A percentile compares a stretch with the other conserved stretches of the same genome.
Evolutionary conservation across 768 basidiomycete species (phyloP).

Genomic region (Boletus coccyginus): DNA sequence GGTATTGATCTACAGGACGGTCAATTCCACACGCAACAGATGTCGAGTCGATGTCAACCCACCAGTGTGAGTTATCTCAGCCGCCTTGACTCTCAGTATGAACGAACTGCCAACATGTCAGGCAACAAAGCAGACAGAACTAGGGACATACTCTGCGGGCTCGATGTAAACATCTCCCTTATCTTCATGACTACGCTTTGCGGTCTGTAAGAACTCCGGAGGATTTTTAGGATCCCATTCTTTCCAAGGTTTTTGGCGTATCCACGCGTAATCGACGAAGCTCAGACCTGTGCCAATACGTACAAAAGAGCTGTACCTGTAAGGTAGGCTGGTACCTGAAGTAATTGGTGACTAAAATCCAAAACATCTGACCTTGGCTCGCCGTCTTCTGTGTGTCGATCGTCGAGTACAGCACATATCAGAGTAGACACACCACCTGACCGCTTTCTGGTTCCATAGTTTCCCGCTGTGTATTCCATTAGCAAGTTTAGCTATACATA

Average conservation of each 20-base stretch:
- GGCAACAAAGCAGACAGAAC: neutral
- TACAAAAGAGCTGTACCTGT: slow-evolving; percentile 82
- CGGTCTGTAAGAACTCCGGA: slow-evolving; percentile 64
- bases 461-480: slow-evolving; percentile 54
- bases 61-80: slow-evolving; percentile 83
- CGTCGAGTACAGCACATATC: slow-evolving; percentile 86
- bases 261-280: slow-evolving; percentile 83
- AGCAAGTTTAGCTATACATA: neutral
- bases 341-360: neutral
- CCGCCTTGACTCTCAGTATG: slow-evolving; percentile 89
- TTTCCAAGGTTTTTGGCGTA: slow-evolving; percentile 82
- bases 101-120: slow-evolving; percentile 65
- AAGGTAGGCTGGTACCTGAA: neutral
- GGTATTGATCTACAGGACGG: slow-evolving; percentile 64
- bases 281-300: slow-evolving; percentile 90
- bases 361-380: slow-evolving; percentile 53
- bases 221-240: slow-evolving; percentile 69
- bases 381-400: slow-evolving; percentile 51
- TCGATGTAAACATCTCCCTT: slow-evolving; percentile 90
- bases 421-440: slow-evolving; percentile 88
- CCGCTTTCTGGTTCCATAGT: slow-evolving; percentile 84
- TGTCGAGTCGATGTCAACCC: slow-evolving; percentile 7
- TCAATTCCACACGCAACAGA: neutral
- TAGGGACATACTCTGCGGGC: slow-evolving; percentile 69
- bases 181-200: slow-evolving; percentile 65